Percentiles rank a stretch among this genome's conserved stretches.
phyloP scores from a whole-genome alignment of 2,329 filamentous ascomycete genomes.

The Penicillium sp. region DNA sequence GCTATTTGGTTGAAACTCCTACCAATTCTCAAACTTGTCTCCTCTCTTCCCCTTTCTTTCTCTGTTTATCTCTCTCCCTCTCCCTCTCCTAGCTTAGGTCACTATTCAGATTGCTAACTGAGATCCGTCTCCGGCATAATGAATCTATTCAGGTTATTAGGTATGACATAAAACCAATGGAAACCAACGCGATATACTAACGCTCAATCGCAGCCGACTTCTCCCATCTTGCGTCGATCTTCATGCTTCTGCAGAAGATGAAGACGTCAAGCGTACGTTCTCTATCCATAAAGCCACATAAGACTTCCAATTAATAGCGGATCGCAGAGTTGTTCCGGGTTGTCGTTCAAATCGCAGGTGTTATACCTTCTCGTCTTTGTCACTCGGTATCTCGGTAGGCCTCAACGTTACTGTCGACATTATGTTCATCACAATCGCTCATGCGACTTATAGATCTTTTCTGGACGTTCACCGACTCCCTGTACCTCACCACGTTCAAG shows the following conservation, averaged over 20 bases:
- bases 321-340: conserved; percentile 83
- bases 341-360: conserved; percentile 98
- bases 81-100: background rate
- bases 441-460: conserved; percentile 65
- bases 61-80: background rate
- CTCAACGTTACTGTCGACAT: background rate
- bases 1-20: background rate
- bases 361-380: conserved; percentile 93
- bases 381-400: conserved; percentile 80
- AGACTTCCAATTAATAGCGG: conserved; percentile 8
- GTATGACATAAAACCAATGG: conserved; percentile 42
- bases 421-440: background rate
- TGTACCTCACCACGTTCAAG: conserved; percentile 96
- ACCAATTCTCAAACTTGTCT: conserved; percentile 1
- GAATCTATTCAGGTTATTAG: conserved; percentile 70
- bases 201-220: conserved; percentile 68
- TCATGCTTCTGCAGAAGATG: conserved; percentile 98
- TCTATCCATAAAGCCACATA: background rate
- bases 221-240: conserved; percentile 89
- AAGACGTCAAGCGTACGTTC: conserved; percentile 74
- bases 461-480: conserved; percentile 72
- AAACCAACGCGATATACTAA: conserved; percentile 15
- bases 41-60: conserved; percentile 1
- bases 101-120: background rate
- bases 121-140: conserved; percentile 46